A percentile compares a stretch with the other conserved stretches of the same genome.
Evolutionary conservation across 768 basidiomycete genomes (phyloP).

Genomic region (Lactarius akahatsu): DNA sequence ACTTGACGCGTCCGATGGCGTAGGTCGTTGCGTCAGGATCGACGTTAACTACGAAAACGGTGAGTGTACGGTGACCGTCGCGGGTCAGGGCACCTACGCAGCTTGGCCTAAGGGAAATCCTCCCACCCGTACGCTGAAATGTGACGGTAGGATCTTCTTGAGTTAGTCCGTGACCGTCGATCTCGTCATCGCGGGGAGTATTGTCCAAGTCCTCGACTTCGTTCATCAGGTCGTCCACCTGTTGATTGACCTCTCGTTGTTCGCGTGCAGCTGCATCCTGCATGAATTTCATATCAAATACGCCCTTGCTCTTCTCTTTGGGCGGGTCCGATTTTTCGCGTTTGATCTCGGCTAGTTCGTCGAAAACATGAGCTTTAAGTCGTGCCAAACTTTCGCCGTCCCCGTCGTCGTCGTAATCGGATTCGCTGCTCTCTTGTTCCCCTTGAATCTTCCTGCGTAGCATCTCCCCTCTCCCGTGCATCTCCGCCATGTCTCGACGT

Average conservation of each 20-base stretch:
- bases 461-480: conserved; percentile 80
- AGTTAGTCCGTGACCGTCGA: conserved; percentile 35
- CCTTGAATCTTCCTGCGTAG: conserved; percentile 76
- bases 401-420: conserved; percentile 40
- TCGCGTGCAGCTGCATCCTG: conserved; percentile 80
- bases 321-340: conserved; percentile 20
- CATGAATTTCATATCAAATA: conserved; percentile 99
- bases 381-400: conserved; percentile 58
- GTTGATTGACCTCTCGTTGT: conserved; percentile 52
- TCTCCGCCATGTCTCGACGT: conserved; percentile 73
- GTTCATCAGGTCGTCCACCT: conserved; percentile 69
- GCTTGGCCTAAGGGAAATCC: conserved; percentile 62
- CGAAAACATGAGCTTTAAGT: conserved; percentile 31
- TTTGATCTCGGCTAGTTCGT: conserved; percentile 27
- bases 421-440: conserved; percentile 48
- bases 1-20: conserved; percentile 59
- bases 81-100: conserved; percentile 15
- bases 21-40: conserved; percentile 17
- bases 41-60: conserved; percentile 14
- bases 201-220: conserved; percentile 55
- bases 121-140: conserved; percentile 62
- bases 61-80: conserved; percentile 5
- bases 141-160: conserved; percentile 41
- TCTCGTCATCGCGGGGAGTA: conserved; percentile 34
- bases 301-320: conserved; percentile 53